phyloP scores from a whole-genome alignment of 2,329 filamentous ascomycete species.

The Metarhizium brunneum region DNA sequence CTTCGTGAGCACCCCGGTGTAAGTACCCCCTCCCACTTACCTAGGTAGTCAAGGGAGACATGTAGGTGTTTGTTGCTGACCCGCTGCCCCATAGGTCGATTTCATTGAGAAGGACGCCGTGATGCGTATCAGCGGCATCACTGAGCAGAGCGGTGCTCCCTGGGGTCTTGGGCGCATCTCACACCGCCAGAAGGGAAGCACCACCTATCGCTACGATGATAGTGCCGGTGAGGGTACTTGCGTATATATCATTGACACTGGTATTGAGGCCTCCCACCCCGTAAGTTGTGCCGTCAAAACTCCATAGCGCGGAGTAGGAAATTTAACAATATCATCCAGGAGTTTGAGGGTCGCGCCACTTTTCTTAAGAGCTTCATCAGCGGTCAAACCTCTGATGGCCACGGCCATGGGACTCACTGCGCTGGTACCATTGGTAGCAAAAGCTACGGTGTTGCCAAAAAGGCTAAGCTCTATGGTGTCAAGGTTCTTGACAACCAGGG shows the following conservation, averaged over 20 bases:
- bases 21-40: constrained; percentile 1
- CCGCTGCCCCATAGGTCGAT: constrained; percentile 14
- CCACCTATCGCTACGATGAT: constrained; percentile 28
- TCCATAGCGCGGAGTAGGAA: neutral
- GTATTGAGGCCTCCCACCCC: constrained; percentile 27
- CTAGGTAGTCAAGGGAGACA: neutral
- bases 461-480: constrained; percentile 31
- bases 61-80: neutral
- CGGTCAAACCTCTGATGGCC: constrained; percentile 16
- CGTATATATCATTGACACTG: constrained; percentile 38
- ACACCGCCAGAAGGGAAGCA: constrained; percentile 17
- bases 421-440: constrained; percentile 24
- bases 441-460: constrained; percentile 32
- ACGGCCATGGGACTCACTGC: constrained; percentile 34
- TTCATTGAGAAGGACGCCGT: constrained; percentile 28
- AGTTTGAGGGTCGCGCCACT: constrained; percentile 26
- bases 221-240: constrained; percentile 31
- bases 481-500: constrained; percentile 33
- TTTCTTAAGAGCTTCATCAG: constrained; percentile 19
- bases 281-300: constrained; percentile 16
- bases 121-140: constrained; percentile 13
- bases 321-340: constrained; percentile 8
- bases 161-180: constrained; percentile 27
- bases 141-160: constrained; percentile 13
- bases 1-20: constrained; percentile 16